These are phyloP conservation scores for Flaveria bidentis DNA, from an alignment of 129 eudicot genomes.

Conservation along the genomic window DNA sequence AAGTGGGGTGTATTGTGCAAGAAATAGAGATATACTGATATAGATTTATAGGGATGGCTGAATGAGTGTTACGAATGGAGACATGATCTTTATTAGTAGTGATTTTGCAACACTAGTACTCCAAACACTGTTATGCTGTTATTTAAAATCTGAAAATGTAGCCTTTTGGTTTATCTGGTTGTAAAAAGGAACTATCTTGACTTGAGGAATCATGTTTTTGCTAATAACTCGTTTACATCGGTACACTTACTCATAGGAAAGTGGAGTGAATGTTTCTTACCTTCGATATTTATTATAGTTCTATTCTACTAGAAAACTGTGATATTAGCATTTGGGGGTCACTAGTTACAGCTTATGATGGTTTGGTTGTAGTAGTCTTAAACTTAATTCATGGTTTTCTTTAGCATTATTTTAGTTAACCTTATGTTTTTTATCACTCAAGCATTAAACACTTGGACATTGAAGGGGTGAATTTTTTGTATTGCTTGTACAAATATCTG, in stretches of 20 bases:
- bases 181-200: not conserved
- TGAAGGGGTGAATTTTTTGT: not conserved
- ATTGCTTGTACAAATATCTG: not conserved
- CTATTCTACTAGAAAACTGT: not conserved
- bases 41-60: not conserved
- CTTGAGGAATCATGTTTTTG: not conserved
- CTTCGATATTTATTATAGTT: not conserved
- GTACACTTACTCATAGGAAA: not conserved
- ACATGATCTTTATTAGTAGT: not conserved
- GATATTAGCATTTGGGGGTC: too few relatives aligned
- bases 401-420: not conserved
- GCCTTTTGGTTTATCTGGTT: slow-evolving; percentile 1
- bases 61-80: not conserved
- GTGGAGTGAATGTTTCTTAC: not conserved
- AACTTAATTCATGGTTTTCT: too few relatives aligned
- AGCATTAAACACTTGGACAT: not conserved
- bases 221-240: not conserved
- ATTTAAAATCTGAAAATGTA: not conserved
- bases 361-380: too few relatives aligned
- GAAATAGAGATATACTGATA: not conserved
- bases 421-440: not conserved
- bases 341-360: too few relatives aligned
- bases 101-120: not conserved
- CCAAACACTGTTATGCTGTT: not conserved
- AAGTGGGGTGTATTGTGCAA: not conserved